Conservation (phyloP, 306 rosid species). For the Pyrus betulifolia region DNA sequence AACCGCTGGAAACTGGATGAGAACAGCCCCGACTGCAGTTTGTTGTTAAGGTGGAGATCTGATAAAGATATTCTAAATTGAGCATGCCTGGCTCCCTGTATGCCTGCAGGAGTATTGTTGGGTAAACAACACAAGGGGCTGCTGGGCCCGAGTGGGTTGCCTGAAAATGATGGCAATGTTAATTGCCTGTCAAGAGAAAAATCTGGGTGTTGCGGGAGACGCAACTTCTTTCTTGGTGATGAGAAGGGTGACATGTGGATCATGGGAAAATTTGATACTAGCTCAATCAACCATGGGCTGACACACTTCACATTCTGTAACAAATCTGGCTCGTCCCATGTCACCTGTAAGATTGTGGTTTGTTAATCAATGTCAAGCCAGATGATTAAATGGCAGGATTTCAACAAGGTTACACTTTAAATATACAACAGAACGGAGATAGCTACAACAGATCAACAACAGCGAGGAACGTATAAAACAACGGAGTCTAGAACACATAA, state of each 20-base stretch:
- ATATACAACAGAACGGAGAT: background rate
- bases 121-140: conserved; percentile 77
- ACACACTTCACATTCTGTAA: conserved; percentile 96
- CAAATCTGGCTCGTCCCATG: conserved; percentile 98
- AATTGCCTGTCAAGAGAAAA: conserved; percentile 55
- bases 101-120: conserved; percentile 92
- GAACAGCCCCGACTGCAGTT: conserved; percentile 64
- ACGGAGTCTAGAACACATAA: background rate
- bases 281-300: conserved; percentile 90
- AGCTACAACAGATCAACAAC: background rate
- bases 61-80: conserved; percentile 82
- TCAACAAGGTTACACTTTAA: background rate
- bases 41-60: conserved; percentile 65
- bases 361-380: background rate
- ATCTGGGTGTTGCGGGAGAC: conserved; percentile 59
- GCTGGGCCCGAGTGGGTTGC: conserved; percentile 75
- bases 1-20: conserved; percentile 41
- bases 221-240: conserved; percentile 79
- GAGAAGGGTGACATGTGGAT: conserved; percentile 62
- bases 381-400: background rate
- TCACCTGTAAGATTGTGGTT: conserved; percentile 47
- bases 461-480: background rate
- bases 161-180: conserved; percentile 52
- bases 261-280: conserved; percentile 65
- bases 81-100: conserved; percentile 99